Percentiles rank a stretch among this genome's conserved stretches.
phyloP scores from a whole-genome alignment of 805 yeast genomes.

The Candida vaughaniae region DNA sequence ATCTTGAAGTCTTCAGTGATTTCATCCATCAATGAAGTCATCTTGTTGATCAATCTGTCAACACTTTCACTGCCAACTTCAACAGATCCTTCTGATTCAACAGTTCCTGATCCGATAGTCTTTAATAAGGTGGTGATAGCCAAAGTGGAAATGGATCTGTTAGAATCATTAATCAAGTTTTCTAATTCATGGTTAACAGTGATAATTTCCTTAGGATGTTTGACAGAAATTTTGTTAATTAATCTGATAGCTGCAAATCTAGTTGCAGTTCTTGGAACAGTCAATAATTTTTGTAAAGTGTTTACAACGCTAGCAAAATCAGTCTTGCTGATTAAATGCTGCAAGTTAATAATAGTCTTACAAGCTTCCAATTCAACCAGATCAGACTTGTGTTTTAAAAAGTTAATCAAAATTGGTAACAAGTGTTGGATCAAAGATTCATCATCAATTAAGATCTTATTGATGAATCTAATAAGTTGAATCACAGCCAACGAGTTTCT shows the following conservation, averaged over 20 bases:
- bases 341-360: slow-evolving; percentile 59
- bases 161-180: slow-evolving; percentile 79
- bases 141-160: slow-evolving; percentile 91
- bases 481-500: slow-evolving; percentile 81
- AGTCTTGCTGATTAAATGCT: slow-evolving; percentile 56
- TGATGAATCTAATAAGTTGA: slow-evolving; percentile 80
- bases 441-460: slow-evolving; percentile 71
- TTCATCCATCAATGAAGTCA: slow-evolving; percentile 85
- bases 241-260: slow-evolving; percentile 93
- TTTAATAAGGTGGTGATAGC: slow-evolving; percentile 95
- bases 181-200: slow-evolving; percentile 85
- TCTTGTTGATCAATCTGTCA: slow-evolving; percentile 83
- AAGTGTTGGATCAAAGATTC: slow-evolving; percentile 57
- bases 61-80: slow-evolving; percentile 56
- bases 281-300: slow-evolving; percentile 70
- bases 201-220: slow-evolving; percentile 74
- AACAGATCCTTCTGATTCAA: slow-evolving; percentile 14
- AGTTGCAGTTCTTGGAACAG: slow-evolving; percentile 87
- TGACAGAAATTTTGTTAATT: slow-evolving; percentile 79
- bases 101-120: slow-evolving; percentile 76
- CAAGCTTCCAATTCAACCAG: slow-evolving; percentile 92
- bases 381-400: slow-evolving; percentile 79
- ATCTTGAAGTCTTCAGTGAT: slow-evolving; percentile 94
- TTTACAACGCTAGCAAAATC: slow-evolving; percentile 69
- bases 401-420: slow-evolving; percentile 62